Percentiles rank a stretch among this genome's conserved stretches.
These are phyloP conservation scores for Yamadazyma taylorii DNA, from an alignment of 1,139 yeast species.

Conservation along the genomic window DNA sequence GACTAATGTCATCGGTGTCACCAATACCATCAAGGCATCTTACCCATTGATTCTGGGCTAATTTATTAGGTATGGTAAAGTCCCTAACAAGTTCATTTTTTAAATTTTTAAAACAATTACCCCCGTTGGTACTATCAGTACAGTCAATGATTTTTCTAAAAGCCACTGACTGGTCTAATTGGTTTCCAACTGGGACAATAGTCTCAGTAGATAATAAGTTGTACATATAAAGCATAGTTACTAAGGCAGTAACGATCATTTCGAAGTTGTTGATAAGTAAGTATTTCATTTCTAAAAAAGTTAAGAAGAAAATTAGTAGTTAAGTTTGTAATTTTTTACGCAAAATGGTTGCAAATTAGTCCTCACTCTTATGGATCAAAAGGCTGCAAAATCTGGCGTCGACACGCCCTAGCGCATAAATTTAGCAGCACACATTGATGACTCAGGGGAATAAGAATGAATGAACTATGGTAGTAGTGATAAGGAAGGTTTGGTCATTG, in stretches of 20 bases:
- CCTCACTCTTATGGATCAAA: background rate
- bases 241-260: too few species aligned
- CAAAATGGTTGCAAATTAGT: background rate
- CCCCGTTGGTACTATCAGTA: constrained; percentile 17
- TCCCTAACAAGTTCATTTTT: constrained; percentile 9
- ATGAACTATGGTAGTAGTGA: too few species aligned
- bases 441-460: too few species aligned
- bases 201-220: too few species aligned
- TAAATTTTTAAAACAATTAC: constrained; percentile 13
- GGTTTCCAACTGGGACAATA: too few species aligned
- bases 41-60: constrained; percentile 10
- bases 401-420: too few species aligned
- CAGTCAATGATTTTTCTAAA: constrained; percentile 18
- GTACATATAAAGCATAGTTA: background rate
- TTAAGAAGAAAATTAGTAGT: too few species aligned
- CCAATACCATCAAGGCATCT: constrained; percentile 11
- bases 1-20: constrained; percentile 17
- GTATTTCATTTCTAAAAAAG: too few species aligned
- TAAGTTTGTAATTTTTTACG: background rate
- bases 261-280: too few species aligned
- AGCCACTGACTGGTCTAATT: constrained; percentile 5
- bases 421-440: too few species aligned
- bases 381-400: constrained; percentile 1
- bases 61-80: constrained; percentile 1
- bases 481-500: too few species aligned